A percentile compares a stretch with the other conserved stretches of the same genome.
phyloP scores from a whole-genome alignment of 352 stramenopile genomes.

The Phytophthora crassamura region DNA sequence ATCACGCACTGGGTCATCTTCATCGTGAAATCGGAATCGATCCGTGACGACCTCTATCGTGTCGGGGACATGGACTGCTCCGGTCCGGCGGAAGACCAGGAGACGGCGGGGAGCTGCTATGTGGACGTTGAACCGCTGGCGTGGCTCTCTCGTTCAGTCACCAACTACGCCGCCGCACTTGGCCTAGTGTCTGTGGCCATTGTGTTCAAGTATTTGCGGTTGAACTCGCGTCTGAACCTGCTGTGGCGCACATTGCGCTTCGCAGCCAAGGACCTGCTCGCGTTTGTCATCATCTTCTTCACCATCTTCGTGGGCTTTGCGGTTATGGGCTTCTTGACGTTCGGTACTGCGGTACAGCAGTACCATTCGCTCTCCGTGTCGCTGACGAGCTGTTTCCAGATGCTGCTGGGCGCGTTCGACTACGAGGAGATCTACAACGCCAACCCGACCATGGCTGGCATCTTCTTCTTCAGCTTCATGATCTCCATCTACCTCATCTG shows the following conservation, averaged over 20 bases:
- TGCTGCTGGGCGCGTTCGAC: constrained; percentile 82
- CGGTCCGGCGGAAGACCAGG: constrained; percentile 50
- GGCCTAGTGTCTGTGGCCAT: constrained; percentile 77
- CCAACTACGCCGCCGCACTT: constrained; percentile 63
- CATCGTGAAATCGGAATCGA: constrained; percentile 54
- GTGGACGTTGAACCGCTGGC: constrained; percentile 65
- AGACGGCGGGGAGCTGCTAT: constrained; percentile 54
- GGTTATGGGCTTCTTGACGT: constrained; percentile 82
- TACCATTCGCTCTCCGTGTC: constrained; percentile 79
- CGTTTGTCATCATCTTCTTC: constrained; percentile 85
- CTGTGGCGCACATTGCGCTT: constrained; percentile 84
- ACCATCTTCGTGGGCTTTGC: constrained; percentile 81
- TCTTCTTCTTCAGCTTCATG: constrained; percentile 90
- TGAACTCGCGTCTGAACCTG: constrained; percentile 80
- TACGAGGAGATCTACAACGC: constrained; percentile 72
- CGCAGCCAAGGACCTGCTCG: constrained; percentile 73
- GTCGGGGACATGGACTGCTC: constrained; percentile 65
- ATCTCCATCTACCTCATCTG: constrained; percentile 83
- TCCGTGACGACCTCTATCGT: constrained; percentile 55
- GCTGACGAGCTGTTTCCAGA: constrained; percentile 83
- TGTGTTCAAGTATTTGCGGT: constrained; percentile 84
- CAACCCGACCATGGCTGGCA: constrained; percentile 74
- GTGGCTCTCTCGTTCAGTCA: constrained; percentile 55
- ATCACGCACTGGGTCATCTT: constrained; percentile 68
- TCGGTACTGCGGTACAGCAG: constrained; percentile 65